Conservation (phyloP, 2,329 filamentous ascomycete species). For the Fusarium ambrosium region DNA sequence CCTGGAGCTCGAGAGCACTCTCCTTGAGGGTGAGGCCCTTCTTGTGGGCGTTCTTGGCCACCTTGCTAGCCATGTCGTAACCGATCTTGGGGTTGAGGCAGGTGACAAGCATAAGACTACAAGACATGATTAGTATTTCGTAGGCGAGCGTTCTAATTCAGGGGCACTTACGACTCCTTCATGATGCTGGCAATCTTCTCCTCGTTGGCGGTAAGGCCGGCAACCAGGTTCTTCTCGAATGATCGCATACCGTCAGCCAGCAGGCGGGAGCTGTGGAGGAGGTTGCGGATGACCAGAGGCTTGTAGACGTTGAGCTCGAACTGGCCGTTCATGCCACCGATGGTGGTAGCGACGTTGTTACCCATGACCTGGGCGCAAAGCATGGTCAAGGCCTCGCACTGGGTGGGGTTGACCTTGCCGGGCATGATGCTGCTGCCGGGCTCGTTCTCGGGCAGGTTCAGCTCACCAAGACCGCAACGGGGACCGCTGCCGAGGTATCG, state of each 20-base stretch:
- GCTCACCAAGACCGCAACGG: slow-evolving; percentile 94
- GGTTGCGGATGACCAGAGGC: slow-evolving; percentile 93
- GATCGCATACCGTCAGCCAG: slow-evolving; percentile 93
- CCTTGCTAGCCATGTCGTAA: slow-evolving; percentile 97
- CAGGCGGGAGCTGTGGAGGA: slow-evolving; percentile 91
- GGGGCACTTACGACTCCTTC: slow-evolving; percentile 84
- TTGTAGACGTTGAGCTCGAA: slow-evolving; percentile 99
- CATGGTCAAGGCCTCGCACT: slow-evolving; percentile 98
- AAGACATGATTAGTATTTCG: slow-evolving; percentile 25
- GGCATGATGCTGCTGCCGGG: slow-evolving; percentile 99
- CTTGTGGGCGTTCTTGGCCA: slow-evolving; percentile 99
- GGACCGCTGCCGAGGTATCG: slow-evolving; percentile 96
- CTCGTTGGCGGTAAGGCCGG: slow-evolving; percentile 92
- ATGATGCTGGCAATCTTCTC: slow-evolving; percentile 89
- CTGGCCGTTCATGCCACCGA: slow-evolving; percentile 96
- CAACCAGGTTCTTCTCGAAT: slow-evolving; percentile 94
- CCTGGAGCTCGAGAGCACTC: slow-evolving; percentile 93
- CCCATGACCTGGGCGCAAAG: slow-evolving; percentile 97
- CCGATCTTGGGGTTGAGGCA: slow-evolving; percentile 98
- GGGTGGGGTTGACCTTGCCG: slow-evolving; percentile 98
- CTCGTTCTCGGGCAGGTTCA: slow-evolving; percentile 96
- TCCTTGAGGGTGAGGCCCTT: slow-evolving; percentile 95
- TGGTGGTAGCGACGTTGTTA: slow-evolving; percentile 93
- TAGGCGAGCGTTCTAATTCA: neutral
- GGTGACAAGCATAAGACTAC: slow-evolving; percentile 95